These are phyloP conservation scores for Claviceps fusiformis DNA, from an alignment of 2,329 filamentous ascomycete genomes.

Conservation along the genomic window DNA sequence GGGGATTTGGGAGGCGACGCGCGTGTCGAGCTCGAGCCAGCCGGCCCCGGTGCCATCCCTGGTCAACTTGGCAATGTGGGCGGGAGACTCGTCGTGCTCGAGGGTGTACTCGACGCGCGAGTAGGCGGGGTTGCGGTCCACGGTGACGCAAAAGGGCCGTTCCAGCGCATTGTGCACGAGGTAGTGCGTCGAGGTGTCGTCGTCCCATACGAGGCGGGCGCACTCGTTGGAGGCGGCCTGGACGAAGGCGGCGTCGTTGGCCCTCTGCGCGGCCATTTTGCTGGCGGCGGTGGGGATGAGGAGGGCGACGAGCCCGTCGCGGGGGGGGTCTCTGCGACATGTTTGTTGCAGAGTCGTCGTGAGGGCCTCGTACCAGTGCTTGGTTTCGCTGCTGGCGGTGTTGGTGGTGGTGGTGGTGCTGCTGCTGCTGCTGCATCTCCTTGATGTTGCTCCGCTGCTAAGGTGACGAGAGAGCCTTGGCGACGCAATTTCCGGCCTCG, in stretches of 20 bases:
- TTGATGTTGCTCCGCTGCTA: constrained; percentile 6
- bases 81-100: constrained; percentile 49
- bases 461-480: constrained; percentile 3
- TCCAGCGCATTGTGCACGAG: constrained; percentile 50
- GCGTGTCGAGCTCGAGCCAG: constrained; percentile 48
- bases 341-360: constrained; percentile 44
- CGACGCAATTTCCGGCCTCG: constrained; percentile 10
- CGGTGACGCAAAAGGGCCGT: constrained; percentile 47
- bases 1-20: constrained; percentile 44
- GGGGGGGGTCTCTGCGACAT: constrained; percentile 36
- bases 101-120: constrained; percentile 50
- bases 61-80: constrained; percentile 46
- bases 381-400: constrained; percentile 21
- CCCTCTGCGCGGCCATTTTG: constrained; percentile 45
- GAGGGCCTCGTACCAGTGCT: constrained; percentile 44
- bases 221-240: constrained; percentile 54
- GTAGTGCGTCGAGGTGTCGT: constrained; percentile 44
- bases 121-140: constrained; percentile 45
- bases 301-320: constrained; percentile 52
- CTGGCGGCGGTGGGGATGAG: constrained; percentile 55
- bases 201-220: constrained; percentile 59
- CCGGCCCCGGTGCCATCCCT: constrained; percentile 46
- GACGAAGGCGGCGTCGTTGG: constrained; percentile 44
- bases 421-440: constrained; percentile 10
- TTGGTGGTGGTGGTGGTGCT: neutral